phyloP scores from a whole-genome alignment of 2,329 filamentous ascomycete genomes.

The Xylaria multiplex region DNA sequence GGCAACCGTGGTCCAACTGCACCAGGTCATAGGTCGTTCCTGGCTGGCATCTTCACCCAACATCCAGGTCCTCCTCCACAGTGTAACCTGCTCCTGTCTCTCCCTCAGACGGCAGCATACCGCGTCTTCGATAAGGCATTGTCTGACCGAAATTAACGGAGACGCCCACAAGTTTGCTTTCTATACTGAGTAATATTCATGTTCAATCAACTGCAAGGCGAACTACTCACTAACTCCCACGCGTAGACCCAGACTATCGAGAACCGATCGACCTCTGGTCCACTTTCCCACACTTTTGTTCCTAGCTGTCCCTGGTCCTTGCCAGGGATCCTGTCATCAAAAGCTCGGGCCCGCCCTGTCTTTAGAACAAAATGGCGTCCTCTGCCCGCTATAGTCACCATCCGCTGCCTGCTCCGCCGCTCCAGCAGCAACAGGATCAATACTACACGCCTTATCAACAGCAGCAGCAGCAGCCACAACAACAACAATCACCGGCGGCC shows the following conservation, averaged over 20 bases:
- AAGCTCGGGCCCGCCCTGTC: conserved; percentile 36
- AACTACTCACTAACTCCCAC: conserved; percentile 24
- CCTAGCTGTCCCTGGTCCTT: conserved; percentile 42
- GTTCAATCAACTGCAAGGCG: conserved; percentile 26
- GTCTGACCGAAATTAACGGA: conserved; percentile 31
- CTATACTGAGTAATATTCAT: conserved; percentile 13
- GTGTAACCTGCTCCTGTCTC: conserved; percentile 31
- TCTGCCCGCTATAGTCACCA: conserved; percentile 44
- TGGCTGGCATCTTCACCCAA: conserved; percentile 24
- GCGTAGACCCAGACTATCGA: conserved; percentile 38
- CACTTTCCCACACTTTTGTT: conserved; percentile 41
- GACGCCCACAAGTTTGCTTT: conserved; percentile 27
- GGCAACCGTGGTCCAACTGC: conserved; percentile 21
- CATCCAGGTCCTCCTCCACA: conserved; percentile 5
- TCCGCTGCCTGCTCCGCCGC: conserved; percentile 46
- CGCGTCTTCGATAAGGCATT: conserved; percentile 15
- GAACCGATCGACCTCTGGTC: conserved; percentile 41
- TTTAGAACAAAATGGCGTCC: conserved; percentile 48
- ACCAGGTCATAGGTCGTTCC: conserved; percentile 23
- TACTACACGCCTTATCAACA: conserved; percentile 34
- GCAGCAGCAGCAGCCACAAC: conserved; percentile 23
- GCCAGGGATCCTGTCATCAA: conserved; percentile 45
- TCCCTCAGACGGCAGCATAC: conserved; percentile 28
- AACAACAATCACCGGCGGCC: conserved; percentile 34
- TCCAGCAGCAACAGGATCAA: conserved; percentile 42